Evolutionary conservation across 2,329 filamentous ascomycete species (phyloP).

Genomic region (Ophiocordyceps camponoti-leonardi): DNA sequence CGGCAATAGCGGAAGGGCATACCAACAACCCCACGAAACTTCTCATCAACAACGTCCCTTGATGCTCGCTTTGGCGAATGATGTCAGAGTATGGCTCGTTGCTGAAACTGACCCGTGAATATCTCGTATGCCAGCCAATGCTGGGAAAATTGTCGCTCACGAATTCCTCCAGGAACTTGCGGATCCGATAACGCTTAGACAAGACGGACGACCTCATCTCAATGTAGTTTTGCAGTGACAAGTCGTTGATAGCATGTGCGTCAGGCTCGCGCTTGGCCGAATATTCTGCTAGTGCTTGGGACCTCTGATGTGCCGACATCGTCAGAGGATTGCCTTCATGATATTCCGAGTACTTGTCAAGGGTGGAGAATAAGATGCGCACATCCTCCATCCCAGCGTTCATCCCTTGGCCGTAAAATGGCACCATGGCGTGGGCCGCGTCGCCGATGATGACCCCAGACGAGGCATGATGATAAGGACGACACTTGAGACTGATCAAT

Average conservation of each 20-base stretch:
- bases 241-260: constrained; percentile 77
- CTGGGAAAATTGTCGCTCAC: constrained; percentile 59
- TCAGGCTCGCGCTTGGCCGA: constrained; percentile 57
- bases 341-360: constrained; percentile 47
- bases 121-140: constrained; percentile 83
- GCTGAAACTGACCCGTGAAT: constrained; percentile 80
- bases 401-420: constrained; percentile 97
- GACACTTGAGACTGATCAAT: constrained; percentile 84
- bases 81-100: constrained; percentile 85
- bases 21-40: constrained; percentile 20
- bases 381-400: constrained; percentile 95
- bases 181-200: constrained; percentile 56
- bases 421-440: constrained; percentile 93
- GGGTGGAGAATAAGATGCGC: constrained; percentile 62
- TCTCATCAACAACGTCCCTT: constrained; percentile 42
- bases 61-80: constrained; percentile 47
- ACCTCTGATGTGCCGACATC: constrained; percentile 36
- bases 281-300: constrained; percentile 57
- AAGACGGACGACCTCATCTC: constrained; percentile 86
- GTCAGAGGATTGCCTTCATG: constrained; percentile 14
- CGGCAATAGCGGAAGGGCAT: constrained; percentile 13
- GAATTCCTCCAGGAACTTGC: constrained; percentile 76
- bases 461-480: constrained; percentile 64
- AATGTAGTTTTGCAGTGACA: constrained; percentile 78
- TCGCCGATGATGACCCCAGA: constrained; percentile 80